phyloP scores from a whole-genome alignment of 371 early-diverging fungal genomes.

The Batkoa obscura region DNA sequence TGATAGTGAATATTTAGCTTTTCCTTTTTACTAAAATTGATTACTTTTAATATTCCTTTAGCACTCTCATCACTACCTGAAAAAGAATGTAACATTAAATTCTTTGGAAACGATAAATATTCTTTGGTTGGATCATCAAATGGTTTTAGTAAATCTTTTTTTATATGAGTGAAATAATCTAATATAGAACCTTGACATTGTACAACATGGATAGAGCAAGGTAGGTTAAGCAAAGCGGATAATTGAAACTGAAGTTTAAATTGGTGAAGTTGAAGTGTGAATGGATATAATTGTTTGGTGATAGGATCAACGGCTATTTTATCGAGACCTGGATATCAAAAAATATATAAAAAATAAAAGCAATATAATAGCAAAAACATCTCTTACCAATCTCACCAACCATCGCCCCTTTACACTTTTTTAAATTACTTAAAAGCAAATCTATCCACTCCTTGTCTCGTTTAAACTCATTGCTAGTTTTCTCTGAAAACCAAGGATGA shows the following conservation, averaged over 20 bases:
- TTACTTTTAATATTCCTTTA: constrained; percentile 64
- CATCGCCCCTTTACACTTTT: background rate
- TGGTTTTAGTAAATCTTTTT: background rate
- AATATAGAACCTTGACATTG: background rate
- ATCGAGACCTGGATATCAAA: background rate
- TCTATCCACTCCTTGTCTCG: constrained; percentile 10
- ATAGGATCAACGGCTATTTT: background rate
- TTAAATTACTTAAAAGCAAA: constrained; percentile 10
- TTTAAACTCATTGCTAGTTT: constrained; percentile 6
- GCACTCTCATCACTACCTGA: constrained; percentile 50
- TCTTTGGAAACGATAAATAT: background rate
- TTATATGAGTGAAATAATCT: background rate
- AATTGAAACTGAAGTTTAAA: background rate
- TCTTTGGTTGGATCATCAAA: background rate
- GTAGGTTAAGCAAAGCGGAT: background rate
- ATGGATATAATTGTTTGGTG: background rate
- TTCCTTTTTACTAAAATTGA: background rate
- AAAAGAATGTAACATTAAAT: constrained; percentile 36
- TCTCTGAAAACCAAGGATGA: constrained; percentile 49
- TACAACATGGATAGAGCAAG: background rate
- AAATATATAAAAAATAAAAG: constrained; percentile 8
- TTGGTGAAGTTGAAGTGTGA: background rate
- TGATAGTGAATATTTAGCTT: background rate
- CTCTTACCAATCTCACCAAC: constrained; percentile 3
- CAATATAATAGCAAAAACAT: constrained; percentile 3